These are phyloP conservation scores for Kluyveromyces siamensis DNA, from an alignment of 805 yeast species.

Conservation along the genomic window DNA sequence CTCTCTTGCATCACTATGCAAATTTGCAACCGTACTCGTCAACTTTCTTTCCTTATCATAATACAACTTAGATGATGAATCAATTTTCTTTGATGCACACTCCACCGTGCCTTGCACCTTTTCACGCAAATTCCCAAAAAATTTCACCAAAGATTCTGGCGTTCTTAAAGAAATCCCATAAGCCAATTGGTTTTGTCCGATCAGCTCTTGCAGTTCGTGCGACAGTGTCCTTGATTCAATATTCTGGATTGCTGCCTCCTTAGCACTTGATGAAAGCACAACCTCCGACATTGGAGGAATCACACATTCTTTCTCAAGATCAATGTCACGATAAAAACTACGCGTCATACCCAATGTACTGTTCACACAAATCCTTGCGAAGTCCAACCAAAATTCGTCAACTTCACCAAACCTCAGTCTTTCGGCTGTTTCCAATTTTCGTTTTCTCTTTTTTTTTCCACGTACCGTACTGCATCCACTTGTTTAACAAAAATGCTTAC, in stretches of 20 bases:
- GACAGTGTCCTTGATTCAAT: constrained; percentile 3
- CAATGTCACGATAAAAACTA: constrained; percentile 17
- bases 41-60: constrained; percentile 43
- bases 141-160: constrained; percentile 14
- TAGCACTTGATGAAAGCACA: constrained; percentile 13
- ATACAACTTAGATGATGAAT: constrained; percentile 36
- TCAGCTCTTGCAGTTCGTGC: constrained; percentile 4
- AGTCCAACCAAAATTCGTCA: too few relatives aligned
- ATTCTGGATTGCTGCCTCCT: constrained; percentile 10
- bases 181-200: constrained; percentile 17
- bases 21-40: constrained; percentile 40
- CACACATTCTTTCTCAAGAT: constrained; percentile 18
- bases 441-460: too few relatives aligned
- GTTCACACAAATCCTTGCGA: neutral
- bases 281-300: constrained; percentile 15
- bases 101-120: constrained; percentile 6
- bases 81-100: constrained; percentile 27
- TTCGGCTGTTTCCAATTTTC: too few relatives aligned
- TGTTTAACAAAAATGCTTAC: neutral
- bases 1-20: constrained; percentile 46
- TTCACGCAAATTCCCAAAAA: constrained; percentile 11
- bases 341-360: constrained; percentile 8
- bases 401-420: too few relatives aligned
- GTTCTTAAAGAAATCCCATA: constrained; percentile 24
- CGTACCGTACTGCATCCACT: too few relatives aligned